Conservation (phyloP, 768 basidiomycete genomes). For the Naganishia vaughanmartiniae region DNA sequence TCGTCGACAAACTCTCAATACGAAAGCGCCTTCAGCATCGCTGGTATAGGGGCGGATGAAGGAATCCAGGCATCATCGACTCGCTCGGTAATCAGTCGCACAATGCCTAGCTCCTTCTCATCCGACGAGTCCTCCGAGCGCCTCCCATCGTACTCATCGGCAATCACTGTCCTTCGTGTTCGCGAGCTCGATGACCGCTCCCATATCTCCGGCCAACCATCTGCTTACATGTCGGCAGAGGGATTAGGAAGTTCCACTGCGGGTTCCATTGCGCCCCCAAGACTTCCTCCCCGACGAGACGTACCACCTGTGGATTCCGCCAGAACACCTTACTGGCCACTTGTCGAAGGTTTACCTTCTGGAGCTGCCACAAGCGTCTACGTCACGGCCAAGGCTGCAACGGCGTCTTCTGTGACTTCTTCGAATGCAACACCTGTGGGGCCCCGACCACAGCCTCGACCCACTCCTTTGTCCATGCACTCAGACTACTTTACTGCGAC, state of each 20-base stretch:
- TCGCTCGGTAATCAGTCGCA: not conserved
- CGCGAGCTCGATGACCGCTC: not conserved
- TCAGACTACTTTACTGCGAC: constrained; percentile 27
- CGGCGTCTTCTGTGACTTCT: not conserved
- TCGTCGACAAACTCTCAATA: not conserved
- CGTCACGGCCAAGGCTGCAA: not conserved
- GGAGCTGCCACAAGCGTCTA: not conserved
- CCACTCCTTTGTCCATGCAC: not conserved
- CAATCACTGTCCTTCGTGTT: constrained; percentile 4
- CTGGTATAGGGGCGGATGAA: not conserved
- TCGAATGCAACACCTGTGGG: not conserved
- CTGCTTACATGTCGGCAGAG: not conserved
- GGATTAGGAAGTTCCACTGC: not conserved
- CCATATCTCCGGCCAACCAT: not conserved
- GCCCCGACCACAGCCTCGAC: not conserved
- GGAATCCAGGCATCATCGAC: not conserved
- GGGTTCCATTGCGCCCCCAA: not conserved
- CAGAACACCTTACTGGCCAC: not conserved
- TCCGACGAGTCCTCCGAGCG: constrained; percentile 6
- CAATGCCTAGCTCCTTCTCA: constrained; percentile 8
- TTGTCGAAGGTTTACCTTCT: not conserved
- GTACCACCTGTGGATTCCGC: not conserved
- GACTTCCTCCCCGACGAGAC: not conserved
- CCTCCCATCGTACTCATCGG: constrained; percentile 8
- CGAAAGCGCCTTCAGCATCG: not conserved